Conservation (phyloP, 257 asterid species). For the Solanum sejunctum region DNA sequence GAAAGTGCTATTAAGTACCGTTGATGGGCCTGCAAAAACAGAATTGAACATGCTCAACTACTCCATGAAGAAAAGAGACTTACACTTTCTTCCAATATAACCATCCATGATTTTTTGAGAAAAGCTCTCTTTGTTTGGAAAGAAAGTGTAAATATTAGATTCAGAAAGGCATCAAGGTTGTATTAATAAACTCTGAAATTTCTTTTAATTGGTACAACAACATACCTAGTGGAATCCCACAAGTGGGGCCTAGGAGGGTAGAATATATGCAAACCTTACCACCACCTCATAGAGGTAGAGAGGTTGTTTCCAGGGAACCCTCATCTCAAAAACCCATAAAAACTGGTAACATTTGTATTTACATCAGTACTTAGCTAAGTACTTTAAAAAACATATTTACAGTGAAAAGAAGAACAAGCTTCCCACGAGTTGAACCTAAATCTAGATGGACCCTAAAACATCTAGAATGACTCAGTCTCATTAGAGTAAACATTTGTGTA, state of each 20-base stretch:
- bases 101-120: neutral
- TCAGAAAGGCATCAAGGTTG: neutral
- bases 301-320: too few species aligned
- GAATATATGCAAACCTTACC: too few species aligned
- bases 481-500: neutral
- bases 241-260: too few species aligned
- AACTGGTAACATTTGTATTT: neutral
- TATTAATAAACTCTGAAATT: too few species aligned
- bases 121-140: neutral
- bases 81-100: neutral
- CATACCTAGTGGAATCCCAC: too few species aligned
- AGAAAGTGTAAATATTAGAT: neutral
- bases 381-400: neutral
- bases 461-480: neutral
- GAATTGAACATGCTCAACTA: neutral
- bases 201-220: neutral
- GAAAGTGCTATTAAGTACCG: conserved; percentile 41
- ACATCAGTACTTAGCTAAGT: neutral
- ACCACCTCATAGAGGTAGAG: too few species aligned
- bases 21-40: conserved; percentile 48
- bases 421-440: neutral
- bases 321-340: too few species aligned
- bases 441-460: neutral
- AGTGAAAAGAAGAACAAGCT: neutral
- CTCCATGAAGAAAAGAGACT: neutral